phyloP scores from a whole-genome alignment of 305 asterid species.

The Petunia hybrid region DNA sequence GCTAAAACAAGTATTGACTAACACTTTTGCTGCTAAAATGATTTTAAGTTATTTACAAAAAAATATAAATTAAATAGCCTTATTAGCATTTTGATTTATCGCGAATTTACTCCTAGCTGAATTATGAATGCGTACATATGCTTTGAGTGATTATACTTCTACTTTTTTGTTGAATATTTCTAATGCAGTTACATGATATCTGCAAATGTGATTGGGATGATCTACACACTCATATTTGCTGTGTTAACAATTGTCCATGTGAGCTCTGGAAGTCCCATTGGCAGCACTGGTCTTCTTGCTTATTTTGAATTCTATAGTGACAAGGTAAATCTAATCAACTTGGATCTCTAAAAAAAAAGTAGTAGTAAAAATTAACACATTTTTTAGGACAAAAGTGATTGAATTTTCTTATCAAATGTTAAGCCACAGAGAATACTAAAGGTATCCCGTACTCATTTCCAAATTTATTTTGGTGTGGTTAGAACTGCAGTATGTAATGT shows the following conservation, averaged over 20 bases:
- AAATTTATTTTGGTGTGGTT: too few species aligned
- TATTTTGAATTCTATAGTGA: constrained; percentile 52
- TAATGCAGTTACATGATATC: constrained; percentile 53
- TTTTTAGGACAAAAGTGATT: too few species aligned
- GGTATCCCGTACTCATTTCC: too few species aligned
- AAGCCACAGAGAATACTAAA: too few species aligned
- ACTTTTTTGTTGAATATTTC: background rate
- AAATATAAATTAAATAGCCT: background rate
- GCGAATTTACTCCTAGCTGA: background rate
- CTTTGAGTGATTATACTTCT: background rate
- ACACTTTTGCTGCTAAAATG: too few species aligned
- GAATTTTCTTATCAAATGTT: too few species aligned
- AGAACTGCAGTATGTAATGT: too few species aligned
- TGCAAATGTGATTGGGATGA: constrained; percentile 46
- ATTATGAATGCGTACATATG: background rate
- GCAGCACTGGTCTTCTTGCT: constrained; percentile 38
- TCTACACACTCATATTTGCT: constrained; percentile 42
- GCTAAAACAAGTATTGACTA: too few species aligned
- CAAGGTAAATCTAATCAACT: constrained; percentile 40
- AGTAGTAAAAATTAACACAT: background rate
- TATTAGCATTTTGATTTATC: background rate
- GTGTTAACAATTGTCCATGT: constrained; percentile 45
- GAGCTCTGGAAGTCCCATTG: constrained; percentile 49
- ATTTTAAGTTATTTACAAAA: too few species aligned
- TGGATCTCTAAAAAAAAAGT: too few species aligned